Evolutionary conservation across 805 yeast species (phyloP), one percentile per base, ranked within the genome.

Genomic region (Metschnikowia baotianmanensis): DNA sequence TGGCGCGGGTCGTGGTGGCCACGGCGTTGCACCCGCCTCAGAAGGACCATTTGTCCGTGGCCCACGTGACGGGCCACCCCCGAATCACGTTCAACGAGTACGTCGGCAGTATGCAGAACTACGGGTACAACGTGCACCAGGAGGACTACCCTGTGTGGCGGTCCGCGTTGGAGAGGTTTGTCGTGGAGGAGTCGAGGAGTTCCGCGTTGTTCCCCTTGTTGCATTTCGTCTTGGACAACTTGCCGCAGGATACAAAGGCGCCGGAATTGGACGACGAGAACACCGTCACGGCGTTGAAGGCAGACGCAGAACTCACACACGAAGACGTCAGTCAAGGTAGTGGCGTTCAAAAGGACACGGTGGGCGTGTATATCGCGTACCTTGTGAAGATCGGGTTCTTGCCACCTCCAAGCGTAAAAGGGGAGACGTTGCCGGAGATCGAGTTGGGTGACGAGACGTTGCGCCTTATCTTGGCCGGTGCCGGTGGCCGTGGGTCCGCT

Each of bases 61-160:
- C 88, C 2, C 99, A 93, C 32, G 97, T 93, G n/a, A 93, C 98
- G 5, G 95, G 91, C 18, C 98, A 93, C 55, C 99, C 99, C 45
- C 80, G 99, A 61, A 80, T 88, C 45, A 69, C 77, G 30, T 85
- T 90, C 69, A 82, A 79, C 55, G 81, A 85, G 50, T 91, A 80
- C 67, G 67, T 93, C 51, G 78, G 80, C 13, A 57, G 82, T 8
- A 71, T 90, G 57, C 65, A 71, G 40, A 60, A 66, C 11, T 91
- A 78, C 55, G 99, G 99, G 7, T 95, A 86, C 64, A 55, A 71
- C 16, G 79, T 86, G 34, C 63, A 67, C 45, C 69, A 73, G 34
- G 74, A 74, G 11, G 86, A 80, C 53, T 93, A 93, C 58, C 75
- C 80, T 11, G 68, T 74, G 15, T 93, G 99, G 99, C 82, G 85